Evolutionary conservation across 768 basidiomycete genomes (phyloP), one percentile per base, ranked within the genome.

Genomic region (Tubosaeta sp.): DNA sequence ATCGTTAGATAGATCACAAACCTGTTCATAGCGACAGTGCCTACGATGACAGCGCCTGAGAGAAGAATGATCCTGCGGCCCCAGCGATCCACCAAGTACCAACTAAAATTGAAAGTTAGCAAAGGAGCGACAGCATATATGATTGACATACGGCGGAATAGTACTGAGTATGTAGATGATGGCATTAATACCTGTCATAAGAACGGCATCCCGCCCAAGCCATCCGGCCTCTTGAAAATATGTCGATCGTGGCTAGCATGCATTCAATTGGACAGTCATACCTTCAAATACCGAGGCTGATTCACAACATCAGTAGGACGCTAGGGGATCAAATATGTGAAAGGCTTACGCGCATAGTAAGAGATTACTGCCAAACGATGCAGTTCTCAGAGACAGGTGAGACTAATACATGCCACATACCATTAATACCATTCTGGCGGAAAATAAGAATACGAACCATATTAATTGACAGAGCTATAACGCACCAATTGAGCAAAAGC

Each of bases 161-260:
- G 91, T 90, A 63, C 85, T 86, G 12, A 88, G 71, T 22, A 91
- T 63, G 58, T 92, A 92, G 54, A 92, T 85, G 49, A 89, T 74
- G 7, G 87, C 83, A 62, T 97, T 97, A 64, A 97, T 88, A 2
- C 94, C 95, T 12, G 94, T 91, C 95, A 97, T 97, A 25, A 97
- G 76, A 55, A 97, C 82, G 12, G 95, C 95, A 62, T 95, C 84
- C 37, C 95, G 80, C 13, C 95, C 95, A 48, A 94, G 78, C 93
- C 94, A 97, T 51, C 95, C 95, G 48, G 95, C 95, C 77, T 86
- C 91, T 94, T 65, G 31, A 38, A 31, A 54, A 51, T 45, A 35
- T 52, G 44, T 63, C 51, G 64, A 47, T 34, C 29, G 10, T 33
- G 31, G 29, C 25, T 41, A 27, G 22, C 2, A 16, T 7, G 3